phyloP scores from a whole-genome alignment of 768 basidiomycete species.

The Suillus brevipes region DNA sequence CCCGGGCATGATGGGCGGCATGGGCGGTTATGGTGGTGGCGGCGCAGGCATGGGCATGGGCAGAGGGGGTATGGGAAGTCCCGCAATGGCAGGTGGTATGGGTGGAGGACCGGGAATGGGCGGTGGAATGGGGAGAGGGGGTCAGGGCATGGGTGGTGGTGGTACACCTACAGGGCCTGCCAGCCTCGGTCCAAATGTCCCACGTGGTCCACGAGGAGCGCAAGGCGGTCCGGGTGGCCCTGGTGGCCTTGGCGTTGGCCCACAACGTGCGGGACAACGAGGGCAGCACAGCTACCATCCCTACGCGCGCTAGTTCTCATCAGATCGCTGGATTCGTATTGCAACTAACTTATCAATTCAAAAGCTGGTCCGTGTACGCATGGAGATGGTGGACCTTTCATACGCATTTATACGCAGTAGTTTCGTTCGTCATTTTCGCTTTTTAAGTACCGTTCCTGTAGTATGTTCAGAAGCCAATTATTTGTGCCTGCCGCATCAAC shows the following conservation, averaged over 20 bases:
- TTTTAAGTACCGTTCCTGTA: constrained; percentile 3
- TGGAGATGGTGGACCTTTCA: constrained; percentile 7
- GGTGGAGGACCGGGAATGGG: constrained; percentile 39
- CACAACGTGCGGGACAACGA: constrained; percentile 67
- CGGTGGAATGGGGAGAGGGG: constrained; percentile 43
- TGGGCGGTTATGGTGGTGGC: constrained; percentile 29
- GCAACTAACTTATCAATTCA: constrained; percentile 11
- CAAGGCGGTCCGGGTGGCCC: constrained; percentile 50
- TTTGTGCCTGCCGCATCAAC: neutral
- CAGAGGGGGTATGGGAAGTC: constrained; percentile 35
- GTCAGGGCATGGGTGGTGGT: constrained; percentile 40
- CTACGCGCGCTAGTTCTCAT: constrained; percentile 58
- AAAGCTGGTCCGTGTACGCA: constrained; percentile 5
- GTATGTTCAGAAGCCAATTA: neutral
- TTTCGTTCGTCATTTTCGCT: constrained; percentile 1
- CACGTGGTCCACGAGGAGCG: constrained; percentile 64
- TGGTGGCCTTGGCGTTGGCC: constrained; percentile 59
- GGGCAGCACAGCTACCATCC: constrained; percentile 86
- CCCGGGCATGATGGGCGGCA: constrained; percentile 34
- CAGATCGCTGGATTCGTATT: constrained; percentile 16
- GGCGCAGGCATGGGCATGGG: constrained; percentile 38
- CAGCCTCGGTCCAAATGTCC: constrained; percentile 57
- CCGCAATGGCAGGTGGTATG: constrained; percentile 33
- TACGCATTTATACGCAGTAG: constrained; percentile 7
- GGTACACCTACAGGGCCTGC: constrained; percentile 37